Conservation (phyloP, 805 yeast genomes). For the Kuraishia ogatae region DNA sequence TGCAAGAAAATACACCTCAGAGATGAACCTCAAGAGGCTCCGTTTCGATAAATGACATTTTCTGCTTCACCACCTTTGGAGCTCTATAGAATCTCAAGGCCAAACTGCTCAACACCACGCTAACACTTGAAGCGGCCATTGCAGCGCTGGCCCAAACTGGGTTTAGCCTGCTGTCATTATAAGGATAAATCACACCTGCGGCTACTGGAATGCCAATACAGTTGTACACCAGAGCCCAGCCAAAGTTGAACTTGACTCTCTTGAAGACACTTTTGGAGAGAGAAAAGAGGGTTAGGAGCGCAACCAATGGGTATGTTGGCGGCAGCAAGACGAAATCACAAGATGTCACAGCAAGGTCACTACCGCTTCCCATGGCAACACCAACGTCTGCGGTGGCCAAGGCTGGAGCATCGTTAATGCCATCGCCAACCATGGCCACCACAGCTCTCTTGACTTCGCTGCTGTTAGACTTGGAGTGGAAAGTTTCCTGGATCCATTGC, state of each 20-base stretch:
- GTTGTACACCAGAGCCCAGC: constrained; percentile 52
- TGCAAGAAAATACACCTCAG: neutral
- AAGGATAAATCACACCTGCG: constrained; percentile 58
- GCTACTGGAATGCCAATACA: constrained; percentile 53
- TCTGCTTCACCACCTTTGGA: constrained; percentile 9
- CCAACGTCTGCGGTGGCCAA: constrained; percentile 71
- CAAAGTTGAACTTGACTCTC: constrained; percentile 49
- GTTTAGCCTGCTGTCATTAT: constrained; percentile 39
- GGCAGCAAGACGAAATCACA: constrained; percentile 65
- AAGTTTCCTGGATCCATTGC: constrained; percentile 42
- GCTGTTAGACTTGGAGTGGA: constrained; percentile 12
- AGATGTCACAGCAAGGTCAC: constrained; percentile 67
- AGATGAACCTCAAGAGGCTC: neutral
- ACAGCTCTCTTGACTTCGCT: constrained; percentile 16
- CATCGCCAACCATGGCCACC: constrained; percentile 80
- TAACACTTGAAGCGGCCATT: constrained; percentile 51
- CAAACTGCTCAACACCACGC: constrained; percentile 50
- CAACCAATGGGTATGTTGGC: constrained; percentile 37
- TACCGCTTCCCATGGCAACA: constrained; percentile 66
- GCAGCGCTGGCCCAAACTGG: constrained; percentile 67
- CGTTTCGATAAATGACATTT: neutral
- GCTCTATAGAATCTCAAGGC: constrained; percentile 40
- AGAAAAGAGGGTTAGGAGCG: constrained; percentile 47
- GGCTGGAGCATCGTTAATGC: constrained; percentile 80
- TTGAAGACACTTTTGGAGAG: constrained; percentile 40